These are phyloP conservation scores for Piper betle DNA, from an alignment of 164 flowering plant species.

Conservation along the genomic window DNA sequence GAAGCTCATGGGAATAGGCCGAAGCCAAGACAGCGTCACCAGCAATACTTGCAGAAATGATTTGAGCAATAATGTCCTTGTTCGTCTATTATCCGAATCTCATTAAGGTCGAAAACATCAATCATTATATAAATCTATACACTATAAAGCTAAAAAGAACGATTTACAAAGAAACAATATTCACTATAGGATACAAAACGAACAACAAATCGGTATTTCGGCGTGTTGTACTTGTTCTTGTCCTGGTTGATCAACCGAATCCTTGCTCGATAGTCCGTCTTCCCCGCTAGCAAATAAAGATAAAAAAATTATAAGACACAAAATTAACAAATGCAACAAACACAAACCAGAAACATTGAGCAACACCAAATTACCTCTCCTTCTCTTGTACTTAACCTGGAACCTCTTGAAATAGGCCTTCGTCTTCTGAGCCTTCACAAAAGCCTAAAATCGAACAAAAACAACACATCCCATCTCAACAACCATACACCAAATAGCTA, in stretches of 20 bases:
- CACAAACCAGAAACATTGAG: not conserved
- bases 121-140: not conserved
- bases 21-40: conserved; percentile 76
- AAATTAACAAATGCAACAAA: not conserved
- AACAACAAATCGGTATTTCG: conserved; percentile 77
- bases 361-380: conserved; percentile 22
- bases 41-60: conserved; percentile 66
- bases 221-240: conserved; percentile 90
- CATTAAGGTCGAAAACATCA: conserved; percentile 18
- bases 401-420: conserved; percentile 40
- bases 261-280: conserved; percentile 88
- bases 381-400: conserved; percentile 46
- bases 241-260: conserved; percentile 82
- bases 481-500: too few relatives aligned
- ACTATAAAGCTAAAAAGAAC: not conserved
- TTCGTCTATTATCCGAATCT: conserved; percentile 40
- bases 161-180: not conserved
- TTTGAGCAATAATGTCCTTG: conserved; percentile 72
- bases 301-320: not conserved
- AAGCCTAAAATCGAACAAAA: conserved; percentile 18
- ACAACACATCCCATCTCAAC: not conserved
- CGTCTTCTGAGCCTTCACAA: conserved; percentile 37
- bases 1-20: conserved; percentile 81
- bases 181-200: conserved; percentile 56
- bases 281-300: conserved; percentile 42